Percentiles rank a stretch among this genome's conserved stretches.
Conservation (phyloP, 2,329 filamentous ascomycete genomes). For the Emergomyces orientalis region DNA sequence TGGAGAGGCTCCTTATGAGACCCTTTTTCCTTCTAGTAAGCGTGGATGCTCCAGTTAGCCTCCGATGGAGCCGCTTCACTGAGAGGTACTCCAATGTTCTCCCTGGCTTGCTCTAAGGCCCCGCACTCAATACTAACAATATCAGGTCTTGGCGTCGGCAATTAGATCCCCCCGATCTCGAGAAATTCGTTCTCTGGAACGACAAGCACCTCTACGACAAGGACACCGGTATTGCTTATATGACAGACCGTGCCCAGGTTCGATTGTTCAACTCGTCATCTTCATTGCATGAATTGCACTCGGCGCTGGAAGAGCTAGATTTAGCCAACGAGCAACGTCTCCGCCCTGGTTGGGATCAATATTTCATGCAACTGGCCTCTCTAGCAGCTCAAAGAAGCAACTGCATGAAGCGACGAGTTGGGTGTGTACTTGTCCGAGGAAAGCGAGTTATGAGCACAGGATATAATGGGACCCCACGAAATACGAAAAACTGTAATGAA, state of each 20-base stretch:
- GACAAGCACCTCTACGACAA: conserved; percentile 67
- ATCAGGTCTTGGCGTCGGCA: conserved; percentile 41
- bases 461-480: conserved; percentile 93
- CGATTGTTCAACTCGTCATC: conserved; percentile 77
- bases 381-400: conserved; percentile 85
- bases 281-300: conserved; percentile 61
- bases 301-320: conserved; percentile 63
- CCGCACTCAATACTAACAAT: conserved; percentile 2
- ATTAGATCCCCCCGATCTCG: conserved; percentile 45
- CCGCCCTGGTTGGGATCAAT: conserved; percentile 87
- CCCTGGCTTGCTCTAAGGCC: conserved; percentile 27
- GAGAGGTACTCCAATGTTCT: conserved; percentile 32
- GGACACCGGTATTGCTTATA: conserved; percentile 57
- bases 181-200: conserved; percentile 52
- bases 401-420: conserved; percentile 96
- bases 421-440: conserved; percentile 81
- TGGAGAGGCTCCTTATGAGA: conserved; percentile 66
- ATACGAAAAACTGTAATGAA: conserved; percentile 81
- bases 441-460: conserved; percentile 86
- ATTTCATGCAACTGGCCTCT: conserved; percentile 95
- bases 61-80: conserved; percentile 73
- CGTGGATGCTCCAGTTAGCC: conserved; percentile 76
- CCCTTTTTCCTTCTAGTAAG: conserved; percentile 92
- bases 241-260: conserved; percentile 73
- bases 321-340: conserved; percentile 70